A percentile compares a stretch with the other conserved stretches of the same genome.
Conservation (phyloP, 805 yeast species). For the Candida ortonii region DNA sequence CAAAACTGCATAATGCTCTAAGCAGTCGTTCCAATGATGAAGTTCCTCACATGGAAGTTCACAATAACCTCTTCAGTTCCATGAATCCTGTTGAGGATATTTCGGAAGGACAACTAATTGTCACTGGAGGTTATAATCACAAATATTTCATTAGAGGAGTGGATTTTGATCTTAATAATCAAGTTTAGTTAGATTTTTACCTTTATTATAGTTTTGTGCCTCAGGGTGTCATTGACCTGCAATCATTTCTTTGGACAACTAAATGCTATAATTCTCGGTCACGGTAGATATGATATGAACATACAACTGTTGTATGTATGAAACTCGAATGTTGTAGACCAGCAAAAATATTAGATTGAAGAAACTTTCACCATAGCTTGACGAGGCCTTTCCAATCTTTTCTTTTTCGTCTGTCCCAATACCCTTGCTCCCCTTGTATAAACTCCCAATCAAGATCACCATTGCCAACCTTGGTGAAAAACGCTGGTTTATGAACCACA, state of each 20-base stretch:
- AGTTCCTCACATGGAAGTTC: slow-evolving; percentile 26
- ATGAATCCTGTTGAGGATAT: neutral
- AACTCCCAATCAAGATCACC: slow-evolving; percentile 48
- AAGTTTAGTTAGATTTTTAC: no score
- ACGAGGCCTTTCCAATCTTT: slow-evolving; percentile 58
- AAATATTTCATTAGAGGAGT: slow-evolving; percentile 34
- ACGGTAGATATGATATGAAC: no score
- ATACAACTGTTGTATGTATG: no score
- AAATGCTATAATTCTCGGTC: no score
- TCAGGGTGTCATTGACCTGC: no score
- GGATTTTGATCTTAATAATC: no score
- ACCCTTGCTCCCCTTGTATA: slow-evolving; percentile 56
- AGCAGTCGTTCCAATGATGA: slow-evolving; percentile 15
- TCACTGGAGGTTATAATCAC: slow-evolving; percentile 35
- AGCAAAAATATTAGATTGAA: no score
- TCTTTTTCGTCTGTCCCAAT: slow-evolving; percentile 75
- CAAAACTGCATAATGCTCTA: slow-evolving; percentile 26
- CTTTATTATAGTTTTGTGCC: no score
- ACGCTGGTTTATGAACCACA: slow-evolving; percentile 52
- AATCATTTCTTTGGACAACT: no score
- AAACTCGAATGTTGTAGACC: no score
- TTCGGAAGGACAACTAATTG: slow-evolving; percentile 25
- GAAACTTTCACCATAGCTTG: slow-evolving; percentile 50
- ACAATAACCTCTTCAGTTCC: slow-evolving; percentile 8
- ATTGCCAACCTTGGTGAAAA: slow-evolving; percentile 50